Conservation (phyloP, 129 eudicot genomes). For the Silybum marianum region DNA sequence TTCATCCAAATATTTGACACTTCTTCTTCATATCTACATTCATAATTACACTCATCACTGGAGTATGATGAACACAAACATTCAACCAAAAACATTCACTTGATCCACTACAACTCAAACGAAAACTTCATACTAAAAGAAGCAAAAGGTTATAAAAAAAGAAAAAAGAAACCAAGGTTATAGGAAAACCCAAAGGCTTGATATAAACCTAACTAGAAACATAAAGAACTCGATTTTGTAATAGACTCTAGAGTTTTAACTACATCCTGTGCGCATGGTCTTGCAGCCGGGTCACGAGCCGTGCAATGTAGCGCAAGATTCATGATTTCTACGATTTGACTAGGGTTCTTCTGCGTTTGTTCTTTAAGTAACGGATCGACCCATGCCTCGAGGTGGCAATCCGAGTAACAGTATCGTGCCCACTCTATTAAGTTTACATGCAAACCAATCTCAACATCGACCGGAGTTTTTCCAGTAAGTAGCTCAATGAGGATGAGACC, state of each 20-base stretch:
- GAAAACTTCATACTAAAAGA: conserved; percentile 18
- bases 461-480: conserved; percentile 61
- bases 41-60: not conserved
- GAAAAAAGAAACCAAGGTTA: not conserved
- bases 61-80: conserved; percentile 34
- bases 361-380: conserved; percentile 60
- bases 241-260: conserved; percentile 50
- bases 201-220: conserved; percentile 44
- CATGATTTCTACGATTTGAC: conserved; percentile 68
- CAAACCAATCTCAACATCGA: conserved; percentile 52
- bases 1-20: conserved; percentile 21
- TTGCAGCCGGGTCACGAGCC: conserved; percentile 56
- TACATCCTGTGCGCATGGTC: conserved; percentile 63
- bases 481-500: conserved; percentile 79
- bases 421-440: conserved; percentile 70
- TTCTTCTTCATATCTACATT: conserved; percentile 34
- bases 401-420: conserved; percentile 95
- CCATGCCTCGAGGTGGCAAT: conserved; percentile 87
- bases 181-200: not conserved
- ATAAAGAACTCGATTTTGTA: conserved; percentile 42
- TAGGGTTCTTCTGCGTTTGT: conserved; percentile 32
- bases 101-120: conserved; percentile 35
- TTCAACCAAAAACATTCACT: conserved; percentile 31
- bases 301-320: conserved; percentile 80
- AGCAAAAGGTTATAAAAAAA: not conserved